Percentiles rank a stretch among this genome's conserved stretches.
Conservation (phyloP, 1,284 basidiomycete species). For the Cerioporus squamosus region DNA sequence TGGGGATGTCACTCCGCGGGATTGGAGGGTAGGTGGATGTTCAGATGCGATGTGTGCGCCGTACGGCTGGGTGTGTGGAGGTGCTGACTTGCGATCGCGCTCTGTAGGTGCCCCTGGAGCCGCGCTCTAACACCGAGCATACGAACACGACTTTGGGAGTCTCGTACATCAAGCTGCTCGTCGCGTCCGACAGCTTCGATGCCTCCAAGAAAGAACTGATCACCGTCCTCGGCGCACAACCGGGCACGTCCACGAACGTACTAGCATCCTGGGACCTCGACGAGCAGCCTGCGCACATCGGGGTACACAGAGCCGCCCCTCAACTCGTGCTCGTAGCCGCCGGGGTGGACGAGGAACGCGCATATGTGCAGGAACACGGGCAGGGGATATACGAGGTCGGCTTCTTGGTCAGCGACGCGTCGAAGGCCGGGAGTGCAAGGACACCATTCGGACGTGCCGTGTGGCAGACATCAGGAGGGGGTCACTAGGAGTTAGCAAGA, state of each 20-base stretch:
- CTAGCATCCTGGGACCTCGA: conserved; percentile 35
- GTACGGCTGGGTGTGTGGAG: no score
- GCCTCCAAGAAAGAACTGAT: conserved; percentile 42
- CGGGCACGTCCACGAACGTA: conserved; percentile 27
- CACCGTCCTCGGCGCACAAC: conserved; percentile 49
- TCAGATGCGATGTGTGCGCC: no score
- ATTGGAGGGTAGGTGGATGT: conserved; percentile 59
- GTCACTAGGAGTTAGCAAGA: no score
- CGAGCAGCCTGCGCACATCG: conserved; percentile 5
- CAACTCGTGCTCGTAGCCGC: conserved; percentile 45
- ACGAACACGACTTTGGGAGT: conserved; percentile 51
- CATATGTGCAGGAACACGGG: conserved; percentile 38
- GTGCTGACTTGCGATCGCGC: neutral
- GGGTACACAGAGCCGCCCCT: conserved; percentile 15
- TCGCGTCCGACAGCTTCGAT: conserved; percentile 30
- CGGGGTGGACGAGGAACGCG: conserved; percentile 37
- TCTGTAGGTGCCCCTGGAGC: conserved; percentile 51
- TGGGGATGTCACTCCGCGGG: conserved; percentile 66
- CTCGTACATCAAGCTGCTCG: conserved; percentile 49
- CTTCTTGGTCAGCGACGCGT: conserved; percentile 41
- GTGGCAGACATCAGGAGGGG: conserved; percentile 32
- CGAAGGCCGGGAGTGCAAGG: conserved; percentile 31
- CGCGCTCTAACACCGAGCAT: conserved; percentile 49
- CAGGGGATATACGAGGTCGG: conserved; percentile 55
- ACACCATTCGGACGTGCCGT: conserved; percentile 53